Evolutionary conservation across 139 green algal species (phyloP).

Genomic region (Coccomyxa sp.): DNA sequence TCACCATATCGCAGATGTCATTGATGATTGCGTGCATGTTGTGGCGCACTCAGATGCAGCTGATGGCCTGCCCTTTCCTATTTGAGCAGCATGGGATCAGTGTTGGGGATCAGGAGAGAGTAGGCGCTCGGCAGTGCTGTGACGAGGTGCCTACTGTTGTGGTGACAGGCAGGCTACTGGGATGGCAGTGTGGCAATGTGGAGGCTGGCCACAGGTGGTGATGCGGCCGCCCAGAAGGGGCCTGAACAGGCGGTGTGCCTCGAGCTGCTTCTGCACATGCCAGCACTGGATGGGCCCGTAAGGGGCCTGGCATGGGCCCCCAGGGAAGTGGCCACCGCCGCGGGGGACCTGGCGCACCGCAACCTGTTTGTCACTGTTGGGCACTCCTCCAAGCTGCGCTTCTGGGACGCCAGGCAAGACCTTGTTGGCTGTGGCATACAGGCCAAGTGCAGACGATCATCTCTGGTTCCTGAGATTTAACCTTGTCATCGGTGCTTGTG

Average conservation of each 20-base stretch:
- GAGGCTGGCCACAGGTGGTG: neutral
- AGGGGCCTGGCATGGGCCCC: neutral
- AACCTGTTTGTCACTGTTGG: constrained; percentile 1
- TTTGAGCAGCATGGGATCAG: neutral
- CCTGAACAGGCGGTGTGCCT: neutral
- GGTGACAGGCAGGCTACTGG: constrained; percentile 6
- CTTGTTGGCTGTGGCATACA: no score
- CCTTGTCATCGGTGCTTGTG: neutral
- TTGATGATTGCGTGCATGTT: neutral
- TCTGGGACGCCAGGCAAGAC: constrained; percentile 5
- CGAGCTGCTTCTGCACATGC: constrained; percentile 8
- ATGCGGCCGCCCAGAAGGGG: neutral
- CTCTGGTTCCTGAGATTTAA: neutral
- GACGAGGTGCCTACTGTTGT: neutral
- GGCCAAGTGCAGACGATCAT: no score
- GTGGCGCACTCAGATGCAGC: neutral
- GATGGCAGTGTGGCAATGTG: constrained; percentile 1
- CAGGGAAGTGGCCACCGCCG: neutral
- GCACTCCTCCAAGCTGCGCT: neutral
- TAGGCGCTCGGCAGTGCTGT: neutral
- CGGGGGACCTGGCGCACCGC: neutral
- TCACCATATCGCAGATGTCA: neutral
- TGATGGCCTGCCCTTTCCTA: neutral
- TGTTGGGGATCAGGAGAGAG: neutral
- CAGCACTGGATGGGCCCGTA: neutral